Evolutionary conservation across 1,139 yeast genomes (phyloP).

Genomic region (Taiozyma sp.): DNA sequence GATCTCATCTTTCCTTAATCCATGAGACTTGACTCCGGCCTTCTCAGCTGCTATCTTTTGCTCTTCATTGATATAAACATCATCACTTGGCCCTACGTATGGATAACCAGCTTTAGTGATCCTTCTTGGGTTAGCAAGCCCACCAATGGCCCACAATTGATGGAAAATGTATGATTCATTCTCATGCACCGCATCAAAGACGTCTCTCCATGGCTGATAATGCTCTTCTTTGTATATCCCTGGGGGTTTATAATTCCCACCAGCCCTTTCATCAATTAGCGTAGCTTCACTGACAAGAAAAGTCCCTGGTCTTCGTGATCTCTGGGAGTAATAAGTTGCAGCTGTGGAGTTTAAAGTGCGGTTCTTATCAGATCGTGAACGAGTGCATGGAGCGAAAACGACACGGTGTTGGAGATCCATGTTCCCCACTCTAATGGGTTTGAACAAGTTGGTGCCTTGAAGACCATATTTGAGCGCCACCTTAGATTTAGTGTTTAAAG

Average conservation of each 20-base stretch:
- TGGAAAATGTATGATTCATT: conserved; percentile 43
- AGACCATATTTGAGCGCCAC: conserved; percentile 1
- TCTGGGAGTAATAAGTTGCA: conserved; percentile 43
- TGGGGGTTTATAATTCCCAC: conserved; percentile 35
- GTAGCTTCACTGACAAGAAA: conserved; percentile 39
- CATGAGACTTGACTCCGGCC: conserved; percentile 28
- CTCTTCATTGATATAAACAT: conserved; percentile 19
- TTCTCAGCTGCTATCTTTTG: conserved; percentile 28
- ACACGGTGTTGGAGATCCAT: conserved; percentile 31
- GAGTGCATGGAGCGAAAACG: conserved; percentile 45
- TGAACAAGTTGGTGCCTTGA: conserved; percentile 34
- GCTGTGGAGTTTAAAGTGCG: conserved; percentile 31
- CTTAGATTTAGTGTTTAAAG: neutral
- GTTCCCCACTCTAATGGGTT: conserved; percentile 38
- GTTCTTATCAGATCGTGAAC: conserved; percentile 35
- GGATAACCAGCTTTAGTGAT: conserved; percentile 9
- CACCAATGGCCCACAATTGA: conserved; percentile 46
- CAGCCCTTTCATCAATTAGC: conserved; percentile 28
- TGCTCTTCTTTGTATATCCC: conserved; percentile 39
- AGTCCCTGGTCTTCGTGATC: conserved; percentile 47
- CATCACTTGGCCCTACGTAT: conserved; percentile 20
- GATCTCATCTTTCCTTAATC: conserved; percentile 31
- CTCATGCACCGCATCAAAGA: conserved; percentile 43
- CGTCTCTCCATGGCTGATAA: conserved; percentile 40
- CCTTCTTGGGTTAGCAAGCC: conserved; percentile 8